A percentile compares a stretch with the other conserved stretches of the same genome.
These are phyloP conservation scores for Lablab purpureus DNA, from an alignment of 306 rosid genomes.

Conservation along the genomic window DNA sequence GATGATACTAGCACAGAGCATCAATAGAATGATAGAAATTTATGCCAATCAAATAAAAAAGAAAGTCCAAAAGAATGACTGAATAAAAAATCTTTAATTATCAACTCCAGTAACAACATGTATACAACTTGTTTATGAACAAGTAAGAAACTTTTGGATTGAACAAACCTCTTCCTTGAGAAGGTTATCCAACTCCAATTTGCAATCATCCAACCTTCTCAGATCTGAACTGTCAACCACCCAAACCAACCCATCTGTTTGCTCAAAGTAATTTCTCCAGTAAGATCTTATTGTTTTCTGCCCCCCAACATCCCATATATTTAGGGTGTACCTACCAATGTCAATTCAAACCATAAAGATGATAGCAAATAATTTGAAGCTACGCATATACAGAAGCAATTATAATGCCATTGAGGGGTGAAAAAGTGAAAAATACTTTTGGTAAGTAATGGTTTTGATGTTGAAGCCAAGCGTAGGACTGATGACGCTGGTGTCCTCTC, in stretches of 20 bases:
- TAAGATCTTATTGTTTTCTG: constrained; percentile 93
- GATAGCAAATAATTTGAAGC: not conserved
- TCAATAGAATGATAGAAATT: not conserved
- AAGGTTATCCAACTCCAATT: constrained; percentile 82
- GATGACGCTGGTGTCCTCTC: constrained; percentile 93
- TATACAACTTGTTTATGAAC: not conserved
- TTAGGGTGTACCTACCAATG: constrained; percentile 75
- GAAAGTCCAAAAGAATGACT: not conserved
- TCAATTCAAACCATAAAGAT: not conserved
- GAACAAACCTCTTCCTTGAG: constrained; percentile 84
- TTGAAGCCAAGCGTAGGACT: constrained; percentile 97
- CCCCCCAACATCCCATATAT: constrained; percentile 92
- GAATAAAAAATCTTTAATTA: not conserved
- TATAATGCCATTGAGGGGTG: not conserved
- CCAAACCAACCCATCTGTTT: constrained; percentile 93
- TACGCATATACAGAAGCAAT: not conserved
- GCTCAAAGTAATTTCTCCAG: constrained; percentile 95
- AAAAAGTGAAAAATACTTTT: constrained; percentile 54
- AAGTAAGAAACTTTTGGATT: not conserved
- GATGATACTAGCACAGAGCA: not conserved
- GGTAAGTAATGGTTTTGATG: constrained; percentile 89
- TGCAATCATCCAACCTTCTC: constrained; percentile 91
- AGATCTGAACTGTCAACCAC: constrained; percentile 93
- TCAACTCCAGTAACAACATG: not conserved
- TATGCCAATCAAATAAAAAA: not conserved